phyloP scores from a whole-genome alignment of 108 stramenopile species.

The Cylindrotheca fusiformis region DNA sequence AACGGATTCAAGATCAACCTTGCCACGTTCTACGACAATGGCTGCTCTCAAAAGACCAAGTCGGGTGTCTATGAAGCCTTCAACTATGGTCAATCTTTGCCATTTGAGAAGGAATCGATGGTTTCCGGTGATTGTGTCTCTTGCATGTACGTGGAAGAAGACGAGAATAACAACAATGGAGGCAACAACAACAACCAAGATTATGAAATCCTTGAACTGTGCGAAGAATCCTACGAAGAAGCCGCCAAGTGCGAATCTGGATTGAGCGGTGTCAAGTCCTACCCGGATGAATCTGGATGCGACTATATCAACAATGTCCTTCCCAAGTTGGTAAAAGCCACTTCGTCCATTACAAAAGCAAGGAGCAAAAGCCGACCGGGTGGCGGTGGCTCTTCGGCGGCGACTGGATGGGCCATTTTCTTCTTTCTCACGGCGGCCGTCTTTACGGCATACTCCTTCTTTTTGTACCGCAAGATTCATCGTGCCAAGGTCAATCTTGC shows the following conservation, averaged over 20 bases:
- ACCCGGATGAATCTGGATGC: conserved; percentile 65
- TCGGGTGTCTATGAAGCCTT: conserved; percentile 52
- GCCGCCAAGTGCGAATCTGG: conserved; percentile 74
- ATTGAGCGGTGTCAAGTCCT: conserved; percentile 27
- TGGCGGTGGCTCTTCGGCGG: conserved; percentile 5
- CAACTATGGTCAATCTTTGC: conserved; percentile 54
- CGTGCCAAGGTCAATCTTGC: conserved; percentile 55
- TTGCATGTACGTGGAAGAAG: conserved; percentile 29
- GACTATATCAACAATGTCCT: conserved; percentile 59
- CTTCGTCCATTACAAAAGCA: background rate
- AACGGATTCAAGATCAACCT: conserved; percentile 71
- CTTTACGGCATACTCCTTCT: conserved; percentile 60
- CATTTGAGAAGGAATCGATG: conserved; percentile 52
- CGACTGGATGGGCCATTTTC: conserved; percentile 40
- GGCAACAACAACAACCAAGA: conserved; percentile 43
- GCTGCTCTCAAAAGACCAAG: conserved; percentile 44
- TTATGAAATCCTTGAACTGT: conserved; percentile 53
- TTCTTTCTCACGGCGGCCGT: conserved; percentile 60
- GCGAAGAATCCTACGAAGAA: conserved; percentile 54
- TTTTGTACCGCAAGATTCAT: conserved; percentile 69
- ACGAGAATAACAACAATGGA: conserved; percentile 33
- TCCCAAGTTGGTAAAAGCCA: conserved; percentile 35
- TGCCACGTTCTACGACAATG: conserved; percentile 71
- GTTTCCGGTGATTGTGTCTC: conserved; percentile 57
- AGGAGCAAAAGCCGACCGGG: background rate